Evolutionary conservation across 192 early-diverging fungal genomes (phyloP).

Genomic region (Mortierella antarctica): DNA sequence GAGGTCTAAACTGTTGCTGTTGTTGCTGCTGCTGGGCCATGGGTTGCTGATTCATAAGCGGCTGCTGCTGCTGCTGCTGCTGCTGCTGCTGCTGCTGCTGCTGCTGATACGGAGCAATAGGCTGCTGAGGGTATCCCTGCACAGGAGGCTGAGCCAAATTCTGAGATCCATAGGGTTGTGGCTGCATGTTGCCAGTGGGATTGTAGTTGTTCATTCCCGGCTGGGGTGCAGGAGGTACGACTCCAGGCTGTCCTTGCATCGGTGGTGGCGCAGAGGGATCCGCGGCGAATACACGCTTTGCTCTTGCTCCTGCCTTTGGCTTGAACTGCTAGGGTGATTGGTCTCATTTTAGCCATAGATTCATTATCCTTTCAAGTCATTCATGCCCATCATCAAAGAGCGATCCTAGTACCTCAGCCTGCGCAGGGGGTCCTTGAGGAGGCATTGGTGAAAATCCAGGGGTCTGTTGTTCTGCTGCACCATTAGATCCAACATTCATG

Average conservation of each 20-base stretch:
- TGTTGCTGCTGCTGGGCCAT: conserved; percentile 40
- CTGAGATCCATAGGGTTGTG: conserved; percentile 39
- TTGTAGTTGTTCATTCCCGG: conserved; percentile 27
- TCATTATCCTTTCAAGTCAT: too few species aligned
- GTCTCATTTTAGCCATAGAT: neutral
- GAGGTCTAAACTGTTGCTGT: conserved; percentile 30
- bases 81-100: conserved; percentile 43
- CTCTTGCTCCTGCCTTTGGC: conserved; percentile 40
- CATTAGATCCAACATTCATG: conserved; percentile 31
- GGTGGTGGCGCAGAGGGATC: conserved; percentile 25
- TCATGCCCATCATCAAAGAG: too few species aligned
- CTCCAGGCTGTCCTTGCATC: conserved; percentile 23
- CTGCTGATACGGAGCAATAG: conserved; percentile 34
- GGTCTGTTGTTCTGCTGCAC: conserved; percentile 14
- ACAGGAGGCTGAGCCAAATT: conserved; percentile 14
- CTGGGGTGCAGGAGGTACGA: conserved; percentile 22
- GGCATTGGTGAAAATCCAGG: conserved; percentile 19
- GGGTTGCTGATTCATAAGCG: conserved; percentile 43
- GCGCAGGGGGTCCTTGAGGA: conserved; percentile 20
- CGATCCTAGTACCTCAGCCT: conserved; percentile 23
- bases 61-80: conserved; percentile 34
- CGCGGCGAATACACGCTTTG: conserved; percentile 39
- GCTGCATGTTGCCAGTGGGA: conserved; percentile 6
- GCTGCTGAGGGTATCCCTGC: conserved; percentile 26
- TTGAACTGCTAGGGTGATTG: conserved; percentile 14